Conservation (phyloP, 805 yeast genomes). For the Dipodascus albidus region DNA sequence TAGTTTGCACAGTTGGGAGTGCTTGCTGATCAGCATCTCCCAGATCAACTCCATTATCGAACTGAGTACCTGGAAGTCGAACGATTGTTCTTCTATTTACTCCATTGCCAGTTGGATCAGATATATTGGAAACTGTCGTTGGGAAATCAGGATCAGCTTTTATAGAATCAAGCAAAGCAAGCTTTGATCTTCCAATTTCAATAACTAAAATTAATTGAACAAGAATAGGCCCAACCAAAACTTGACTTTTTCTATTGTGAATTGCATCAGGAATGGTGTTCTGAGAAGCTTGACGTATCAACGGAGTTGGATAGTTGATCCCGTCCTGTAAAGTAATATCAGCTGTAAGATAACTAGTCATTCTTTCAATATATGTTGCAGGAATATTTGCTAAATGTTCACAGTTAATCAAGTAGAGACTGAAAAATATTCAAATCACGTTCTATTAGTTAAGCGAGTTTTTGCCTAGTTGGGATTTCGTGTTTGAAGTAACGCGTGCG, state of each 20-base stretch:
- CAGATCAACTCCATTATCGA: background rate
- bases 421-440: background rate
- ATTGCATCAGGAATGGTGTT: background rate
- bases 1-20: background rate
- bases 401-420: no score
- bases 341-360: background rate
- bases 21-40: background rate
- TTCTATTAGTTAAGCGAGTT: background rate
- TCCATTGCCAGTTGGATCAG: background rate
- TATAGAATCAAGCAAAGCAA: constrained; percentile 18
- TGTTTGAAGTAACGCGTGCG: background rate
- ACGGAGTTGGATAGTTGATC: background rate
- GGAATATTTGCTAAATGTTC: no score
- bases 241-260: background rate
- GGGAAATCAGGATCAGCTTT: constrained; percentile 6
- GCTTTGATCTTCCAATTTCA: constrained; percentile 20
- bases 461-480: background rate
- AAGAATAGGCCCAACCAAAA: constrained; percentile 9
- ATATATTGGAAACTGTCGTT: constrained; percentile 2
- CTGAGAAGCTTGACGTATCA: background rate
- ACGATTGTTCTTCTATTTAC: constrained; percentile 3
- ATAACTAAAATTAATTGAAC: constrained; percentile 14
- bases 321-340: background rate
- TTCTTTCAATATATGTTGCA: background rate
- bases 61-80: background rate